phyloP scores from a whole-genome alignment of 768 basidiomycete genomes.

The Lentinula raphanica region DNA sequence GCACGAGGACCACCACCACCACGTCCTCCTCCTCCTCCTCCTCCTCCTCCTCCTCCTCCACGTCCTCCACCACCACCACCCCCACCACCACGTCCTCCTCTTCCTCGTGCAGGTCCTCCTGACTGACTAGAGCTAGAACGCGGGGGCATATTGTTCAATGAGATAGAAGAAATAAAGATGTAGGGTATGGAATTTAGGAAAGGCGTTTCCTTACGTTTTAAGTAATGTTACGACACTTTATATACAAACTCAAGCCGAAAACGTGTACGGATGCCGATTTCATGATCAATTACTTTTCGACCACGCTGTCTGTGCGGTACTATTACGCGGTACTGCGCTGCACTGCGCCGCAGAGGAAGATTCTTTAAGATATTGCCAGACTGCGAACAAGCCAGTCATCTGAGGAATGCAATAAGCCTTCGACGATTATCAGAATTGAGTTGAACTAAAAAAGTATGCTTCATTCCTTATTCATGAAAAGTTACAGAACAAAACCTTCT shows the following conservation, averaged over 20 bases:
- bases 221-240: neutral
- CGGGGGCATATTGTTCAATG: neutral
- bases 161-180: neutral
- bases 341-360: neutral
- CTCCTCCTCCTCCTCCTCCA: neutral
- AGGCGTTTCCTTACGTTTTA: neutral
- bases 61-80: neutral
- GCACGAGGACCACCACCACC: neutral
- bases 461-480: too few species aligned
- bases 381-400: too few species aligned
- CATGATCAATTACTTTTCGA: too few species aligned
- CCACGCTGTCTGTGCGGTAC: too few species aligned
- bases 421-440: too few species aligned
- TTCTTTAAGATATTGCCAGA: too few species aligned
- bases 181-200: neutral
- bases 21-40: neutral
- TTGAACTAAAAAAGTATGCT: too few species aligned
- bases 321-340: too few species aligned
- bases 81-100: neutral
- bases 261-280: neutral
- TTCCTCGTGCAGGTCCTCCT: neutral
- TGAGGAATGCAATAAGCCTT: too few species aligned
- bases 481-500: too few species aligned
- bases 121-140: neutral
- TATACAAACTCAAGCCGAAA: neutral